Evolutionary conservation across 208 protist genomes (phyloP), one percentile per base, ranked within the genome.

Genomic region (Borovskyia barvae): DNA sequence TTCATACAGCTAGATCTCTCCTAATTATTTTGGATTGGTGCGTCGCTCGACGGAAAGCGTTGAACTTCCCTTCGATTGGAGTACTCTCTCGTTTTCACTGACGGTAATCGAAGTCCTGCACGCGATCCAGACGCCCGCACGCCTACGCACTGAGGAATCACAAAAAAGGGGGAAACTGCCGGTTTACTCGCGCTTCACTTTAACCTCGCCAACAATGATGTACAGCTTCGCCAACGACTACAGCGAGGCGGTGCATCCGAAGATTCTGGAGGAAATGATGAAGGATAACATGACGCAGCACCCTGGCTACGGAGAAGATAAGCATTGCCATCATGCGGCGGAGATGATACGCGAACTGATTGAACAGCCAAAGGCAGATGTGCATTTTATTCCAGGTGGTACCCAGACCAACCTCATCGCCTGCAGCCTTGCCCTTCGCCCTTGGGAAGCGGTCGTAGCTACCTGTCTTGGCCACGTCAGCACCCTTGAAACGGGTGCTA

Each of bases 141-240:
- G n/a, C n/a, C n/a, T n/a, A n/a, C n/a, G n/a, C n/a, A n/a, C n/a
- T n/a, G n/a, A n/a, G n/a, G n/a, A n/a, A n/a, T n/a, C n/a, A n/a
- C n/a, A n/a, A n/a, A n/a, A n/a, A n/a, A n/a, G n/a, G n/a, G n/a
- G n/a, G n/a, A n/a, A n/a, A n/a, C n/a, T n/a, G n/a, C n/a, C n/a
- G n/a, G n/a, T n/a, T n/a, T n/a, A n/a, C n/a, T n/a, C n/a, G n/a
- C n/a, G n/a, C n/a, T n/a, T n/a, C n/a, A n/a, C n/a, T n/a, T n/a
- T n/a, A n/a, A n/a, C n/a, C 20, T 1, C 40, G 3, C n/a, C 37
- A 14, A 8, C 15, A 24, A 54, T 48, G 12, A 40, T 48, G 45
- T 76, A 81, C 62, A 62, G 53, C 25, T 78, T 84, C n/a, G 47
- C 36, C 30, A 77, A 68, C 47, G 77, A 84, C 54, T 84, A 84